Conservation (phyloP, 768 basidiomycete species). For the Hydnomerulius pinastri region DNA sequence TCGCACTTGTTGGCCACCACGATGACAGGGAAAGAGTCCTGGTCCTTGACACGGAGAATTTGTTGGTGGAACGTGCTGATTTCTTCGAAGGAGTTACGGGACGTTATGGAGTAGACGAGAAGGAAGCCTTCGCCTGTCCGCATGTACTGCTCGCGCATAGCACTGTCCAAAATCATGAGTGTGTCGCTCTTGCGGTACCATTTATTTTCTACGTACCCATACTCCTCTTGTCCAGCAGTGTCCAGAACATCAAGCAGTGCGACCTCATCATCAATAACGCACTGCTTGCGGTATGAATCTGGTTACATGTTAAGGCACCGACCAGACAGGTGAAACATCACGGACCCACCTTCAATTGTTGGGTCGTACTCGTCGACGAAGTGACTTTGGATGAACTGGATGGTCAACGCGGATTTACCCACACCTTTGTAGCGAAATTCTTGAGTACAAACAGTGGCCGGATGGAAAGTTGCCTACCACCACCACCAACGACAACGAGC, state of each 20-base stretch:
- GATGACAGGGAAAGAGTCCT: slow-evolving; percentile 92
- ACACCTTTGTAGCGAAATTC: slow-evolving; percentile 25
- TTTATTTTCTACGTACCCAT: slow-evolving; percentile 66
- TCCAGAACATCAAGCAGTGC: slow-evolving; percentile 95
- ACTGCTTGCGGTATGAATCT: slow-evolving; percentile 98
- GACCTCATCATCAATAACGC: slow-evolving; percentile 98
- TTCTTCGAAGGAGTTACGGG: slow-evolving; percentile 96
- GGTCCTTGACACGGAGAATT: slow-evolving; percentile 95
- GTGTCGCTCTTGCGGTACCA: slow-evolving; percentile 3
- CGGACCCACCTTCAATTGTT: slow-evolving; percentile 79
- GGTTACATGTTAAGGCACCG: slow-evolving; percentile 1
- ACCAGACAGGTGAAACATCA: not conserved
- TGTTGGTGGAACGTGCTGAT: slow-evolving; percentile 96
- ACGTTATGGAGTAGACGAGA: slow-evolving; percentile 98
- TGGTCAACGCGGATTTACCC: slow-evolving; percentile 92
- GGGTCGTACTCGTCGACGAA: slow-evolving; percentile 95
- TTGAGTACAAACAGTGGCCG: not conserved
- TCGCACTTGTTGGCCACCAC: slow-evolving; percentile 99
- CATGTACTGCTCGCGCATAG: slow-evolving; percentile 99
- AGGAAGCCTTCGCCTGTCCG: slow-evolving; percentile 97
- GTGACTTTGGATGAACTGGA: slow-evolving; percentile 96
- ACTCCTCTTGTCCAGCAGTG: slow-evolving; percentile 98
- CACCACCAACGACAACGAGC: slow-evolving; percentile 97
- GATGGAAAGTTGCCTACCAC: slow-evolving; percentile 64
- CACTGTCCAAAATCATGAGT: slow-evolving; percentile 46